Evolutionary conservation across 805 yeast species (phyloP).

Genomic region (Schwanniomyces polymorphus): DNA sequence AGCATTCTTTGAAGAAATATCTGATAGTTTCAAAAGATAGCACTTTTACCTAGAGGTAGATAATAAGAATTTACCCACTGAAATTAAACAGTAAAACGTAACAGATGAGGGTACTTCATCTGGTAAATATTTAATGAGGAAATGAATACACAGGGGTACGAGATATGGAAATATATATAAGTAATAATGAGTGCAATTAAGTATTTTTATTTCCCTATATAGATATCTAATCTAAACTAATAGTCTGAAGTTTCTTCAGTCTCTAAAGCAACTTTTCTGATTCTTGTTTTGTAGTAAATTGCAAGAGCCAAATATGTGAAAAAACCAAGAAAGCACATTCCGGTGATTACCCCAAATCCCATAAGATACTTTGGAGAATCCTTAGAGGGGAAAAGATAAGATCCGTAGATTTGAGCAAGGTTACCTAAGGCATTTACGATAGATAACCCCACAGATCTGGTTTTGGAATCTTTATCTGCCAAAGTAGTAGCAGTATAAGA

Average conservation of each 20-base stretch:
- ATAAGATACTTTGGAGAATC: constrained; percentile 10
- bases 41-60: not conserved
- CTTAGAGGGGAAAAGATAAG: constrained; percentile 7
- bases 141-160: too few species aligned
- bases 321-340: constrained; percentile 9
- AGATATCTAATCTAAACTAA: not conserved
- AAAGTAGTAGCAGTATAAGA: constrained; percentile 8
- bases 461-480: constrained; percentile 9
- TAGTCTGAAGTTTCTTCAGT: not conserved
- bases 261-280: not conserved
- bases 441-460: constrained; percentile 9
- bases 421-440: constrained; percentile 9
- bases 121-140: too few species aligned
- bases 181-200: too few species aligned
- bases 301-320: constrained; percentile 2
- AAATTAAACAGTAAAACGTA: too few species aligned
- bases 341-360: constrained; percentile 12
- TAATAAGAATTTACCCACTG: too few species aligned
- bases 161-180: too few species aligned
- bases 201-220: not conserved
- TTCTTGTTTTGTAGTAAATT: constrained; percentile 4
- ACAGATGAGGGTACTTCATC: too few species aligned
- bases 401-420: constrained; percentile 10
- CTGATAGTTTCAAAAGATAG: not conserved
- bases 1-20: constrained; percentile 2